Percentiles rank a stretch among this genome's conserved stretches.
phyloP scores from a whole-genome alignment of 139 green algal species.

The Chlamydomonas schloesseri region DNA sequence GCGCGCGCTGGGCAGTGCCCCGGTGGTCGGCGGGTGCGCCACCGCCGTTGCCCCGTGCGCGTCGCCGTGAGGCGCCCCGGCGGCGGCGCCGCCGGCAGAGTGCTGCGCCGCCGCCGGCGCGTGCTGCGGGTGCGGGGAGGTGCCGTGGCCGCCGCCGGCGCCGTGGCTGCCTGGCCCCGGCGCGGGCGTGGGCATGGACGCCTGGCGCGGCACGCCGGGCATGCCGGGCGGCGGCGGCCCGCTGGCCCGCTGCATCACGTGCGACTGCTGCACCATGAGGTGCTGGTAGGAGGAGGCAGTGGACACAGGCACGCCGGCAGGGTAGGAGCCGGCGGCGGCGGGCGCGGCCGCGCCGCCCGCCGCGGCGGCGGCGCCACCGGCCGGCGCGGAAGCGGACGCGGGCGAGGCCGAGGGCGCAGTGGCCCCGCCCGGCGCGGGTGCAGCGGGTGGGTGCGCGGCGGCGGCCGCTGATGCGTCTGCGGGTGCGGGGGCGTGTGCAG shows the following conservation, averaged over 20 bases:
- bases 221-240: constrained; percentile 30
- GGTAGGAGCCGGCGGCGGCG: not conserved
- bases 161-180: too few relatives aligned
- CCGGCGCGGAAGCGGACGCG: not conserved
- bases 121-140: too few relatives aligned
- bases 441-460: too few relatives aligned
- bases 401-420: not conserved
- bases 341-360: too few relatives aligned
- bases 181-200: not conserved
- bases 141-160: not conserved
- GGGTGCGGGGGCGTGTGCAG: too few relatives aligned
- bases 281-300: constrained; percentile 32
- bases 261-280: constrained; percentile 15
- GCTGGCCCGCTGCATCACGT: constrained; percentile 22
- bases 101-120: not conserved
- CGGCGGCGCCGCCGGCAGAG: too few relatives aligned
- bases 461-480: too few relatives aligned
- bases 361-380: not conserved
- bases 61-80: too few relatives aligned
- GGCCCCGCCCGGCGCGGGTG: too few relatives aligned
- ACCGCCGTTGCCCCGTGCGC: too few relatives aligned
- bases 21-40: too few relatives aligned
- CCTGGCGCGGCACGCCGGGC: constrained; percentile 11
- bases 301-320: not conserved
- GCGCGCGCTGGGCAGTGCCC: too few relatives aligned